A percentile compares a stretch with the other conserved stretches of the same genome.
phyloP scores from a whole-genome alignment of 192 early-diverging fungal genomes.

The Thamnidium elegans region DNA sequence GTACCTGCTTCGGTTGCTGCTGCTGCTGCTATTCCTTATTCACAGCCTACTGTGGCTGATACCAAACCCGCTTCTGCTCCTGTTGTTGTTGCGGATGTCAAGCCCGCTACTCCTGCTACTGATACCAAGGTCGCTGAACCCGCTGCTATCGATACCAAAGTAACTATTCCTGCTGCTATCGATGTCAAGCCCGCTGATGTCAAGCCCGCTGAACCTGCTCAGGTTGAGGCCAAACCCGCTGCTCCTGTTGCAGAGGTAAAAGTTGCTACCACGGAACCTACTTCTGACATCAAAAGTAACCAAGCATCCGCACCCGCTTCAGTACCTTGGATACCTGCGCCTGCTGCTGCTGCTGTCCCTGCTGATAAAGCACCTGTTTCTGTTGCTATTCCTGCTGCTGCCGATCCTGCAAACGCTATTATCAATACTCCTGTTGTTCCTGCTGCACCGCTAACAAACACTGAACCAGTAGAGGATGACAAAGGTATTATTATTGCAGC shows the following conservation, averaged over 20 bases:
- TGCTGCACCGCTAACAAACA: not conserved
- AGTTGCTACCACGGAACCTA: not conserved
- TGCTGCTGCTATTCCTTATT: not conserved
- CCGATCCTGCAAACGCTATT: not conserved
- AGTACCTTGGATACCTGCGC: not conserved
- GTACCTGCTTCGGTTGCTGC: not conserved
- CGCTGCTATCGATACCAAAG: not conserved
- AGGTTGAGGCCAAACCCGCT: not conserved
- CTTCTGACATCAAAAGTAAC: not conserved
- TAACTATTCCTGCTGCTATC: not conserved
- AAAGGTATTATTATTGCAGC: conserved; percentile 2
- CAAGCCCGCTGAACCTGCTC: not conserved
- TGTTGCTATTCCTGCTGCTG: not conserved
- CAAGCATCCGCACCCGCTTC: not conserved
- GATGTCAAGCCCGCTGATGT: not conserved
- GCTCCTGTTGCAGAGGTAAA: not conserved
- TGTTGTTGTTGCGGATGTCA: too few species aligned
- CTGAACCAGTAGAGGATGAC: too few species aligned
- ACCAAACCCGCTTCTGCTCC: too few species aligned
- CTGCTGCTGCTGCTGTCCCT: not conserved
- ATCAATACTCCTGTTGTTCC: not conserved
- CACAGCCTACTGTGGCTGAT: too few species aligned
- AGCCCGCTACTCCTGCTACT: too few species aligned
- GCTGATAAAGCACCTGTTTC: not conserved
- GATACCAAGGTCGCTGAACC: not conserved